These are phyloP conservation scores for Saccharomycopsis vini DNA, from an alignment of 805 yeast species.

Conservation along the genomic window DNA sequence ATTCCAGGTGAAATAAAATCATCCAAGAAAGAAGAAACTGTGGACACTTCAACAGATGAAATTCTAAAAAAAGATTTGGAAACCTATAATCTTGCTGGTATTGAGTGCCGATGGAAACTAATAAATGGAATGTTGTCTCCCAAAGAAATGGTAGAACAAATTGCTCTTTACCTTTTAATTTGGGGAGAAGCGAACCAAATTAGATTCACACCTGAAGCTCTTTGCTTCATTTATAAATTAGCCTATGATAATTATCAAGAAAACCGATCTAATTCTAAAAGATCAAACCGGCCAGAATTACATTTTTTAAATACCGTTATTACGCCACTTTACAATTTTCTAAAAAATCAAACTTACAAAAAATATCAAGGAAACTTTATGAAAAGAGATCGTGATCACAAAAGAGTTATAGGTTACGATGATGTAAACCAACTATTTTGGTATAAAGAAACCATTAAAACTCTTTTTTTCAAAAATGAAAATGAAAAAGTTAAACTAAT, in stretches of 20 bases:
- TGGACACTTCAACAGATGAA: not conserved
- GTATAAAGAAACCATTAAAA: conserved; percentile 97
- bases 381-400: conserved; percentile 80
- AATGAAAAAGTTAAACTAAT: conserved; percentile 53
- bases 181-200: conserved; percentile 95
- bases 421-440: conserved; percentile 98
- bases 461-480: conserved; percentile 85
- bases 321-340: conserved; percentile 78
- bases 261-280: conserved; percentile 24
- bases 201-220: conserved; percentile 55
- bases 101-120: conserved; percentile 64
- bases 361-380: conserved; percentile 73
- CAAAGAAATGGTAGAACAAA: conserved; percentile 71
- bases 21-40: not conserved
- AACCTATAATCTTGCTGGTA: conserved; percentile 4
- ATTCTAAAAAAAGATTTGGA: conserved; percentile 1
- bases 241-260: conserved; percentile 37
- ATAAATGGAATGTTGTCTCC: conserved; percentile 65
- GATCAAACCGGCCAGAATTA: conserved; percentile 74
- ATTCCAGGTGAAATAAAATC: not conserved
- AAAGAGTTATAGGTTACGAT: conserved; percentile 82
- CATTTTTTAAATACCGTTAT: conserved; percentile 85
- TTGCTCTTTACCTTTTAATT: conserved; percentile 62
- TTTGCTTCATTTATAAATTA: conserved; percentile 49
- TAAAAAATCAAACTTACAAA: conserved; percentile 77